Conservation (phyloP, 768 basidiomycete species). For the Mycena crocata region DNA sequence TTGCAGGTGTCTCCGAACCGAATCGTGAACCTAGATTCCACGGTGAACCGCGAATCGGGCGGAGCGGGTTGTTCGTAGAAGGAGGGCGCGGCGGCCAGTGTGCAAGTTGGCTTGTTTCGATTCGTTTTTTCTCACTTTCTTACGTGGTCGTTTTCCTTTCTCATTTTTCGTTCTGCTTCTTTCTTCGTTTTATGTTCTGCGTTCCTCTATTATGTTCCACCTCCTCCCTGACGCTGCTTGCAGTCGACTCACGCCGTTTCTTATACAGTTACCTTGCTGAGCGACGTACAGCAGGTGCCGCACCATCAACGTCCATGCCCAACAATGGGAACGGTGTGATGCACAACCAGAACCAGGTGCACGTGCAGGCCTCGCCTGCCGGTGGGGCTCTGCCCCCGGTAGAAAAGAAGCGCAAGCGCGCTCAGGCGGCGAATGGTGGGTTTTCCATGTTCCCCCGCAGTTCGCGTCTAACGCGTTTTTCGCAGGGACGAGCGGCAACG, state of each 20-base stretch:
- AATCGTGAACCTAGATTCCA: too few species aligned
- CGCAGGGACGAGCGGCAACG: conserved; percentile 39
- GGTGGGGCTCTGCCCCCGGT: conserved; percentile 19
- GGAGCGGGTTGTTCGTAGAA: too few species aligned
- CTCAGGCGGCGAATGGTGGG: conserved; percentile 4
- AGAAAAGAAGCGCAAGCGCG: conserved; percentile 30
- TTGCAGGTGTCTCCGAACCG: too few species aligned
- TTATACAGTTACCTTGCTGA: conserved; percentile 69
- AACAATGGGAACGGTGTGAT: too few species aligned
- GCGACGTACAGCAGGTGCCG: conserved; percentile 52
- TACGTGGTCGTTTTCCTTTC: background rate
- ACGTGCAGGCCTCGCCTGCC: conserved; percentile 8
- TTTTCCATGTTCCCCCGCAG: too few species aligned
- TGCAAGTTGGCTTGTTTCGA: background rate
- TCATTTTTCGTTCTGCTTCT: background rate
- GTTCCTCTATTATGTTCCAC: too few species aligned
- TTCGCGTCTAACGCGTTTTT: too few species aligned
- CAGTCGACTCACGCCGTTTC: background rate
- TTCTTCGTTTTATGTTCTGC: background rate
- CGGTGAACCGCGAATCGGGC: too few species aligned
- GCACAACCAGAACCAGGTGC: background rate
- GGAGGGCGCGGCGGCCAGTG: too few species aligned
- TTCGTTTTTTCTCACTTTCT: background rate
- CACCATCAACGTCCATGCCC: background rate
- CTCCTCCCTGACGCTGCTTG: too few species aligned